phyloP scores from a whole-genome alignment of 2,329 filamentous ascomycete genomes.

The Aspergillus pseudoglaucus region DNA sequence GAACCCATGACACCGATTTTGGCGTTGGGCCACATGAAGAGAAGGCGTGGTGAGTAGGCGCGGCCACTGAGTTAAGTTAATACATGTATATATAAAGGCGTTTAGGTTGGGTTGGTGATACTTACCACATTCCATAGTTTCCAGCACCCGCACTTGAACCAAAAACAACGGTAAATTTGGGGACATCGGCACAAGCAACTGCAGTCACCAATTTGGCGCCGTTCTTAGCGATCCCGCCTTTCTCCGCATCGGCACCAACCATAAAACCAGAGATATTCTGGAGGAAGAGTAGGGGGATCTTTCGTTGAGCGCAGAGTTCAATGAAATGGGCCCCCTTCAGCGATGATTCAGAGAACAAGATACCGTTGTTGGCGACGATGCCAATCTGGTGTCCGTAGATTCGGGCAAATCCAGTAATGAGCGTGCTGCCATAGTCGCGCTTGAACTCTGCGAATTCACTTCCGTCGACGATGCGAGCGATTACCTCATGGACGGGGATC shows the following conservation, averaged over 20 bases:
- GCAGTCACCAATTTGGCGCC: slow-evolving; percentile 95
- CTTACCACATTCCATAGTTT: slow-evolving; percentile 92
- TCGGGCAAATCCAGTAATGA: slow-evolving; percentile 84
- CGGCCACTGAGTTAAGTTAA: slow-evolving; percentile 54
- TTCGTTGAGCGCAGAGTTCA: slow-evolving; percentile 83
- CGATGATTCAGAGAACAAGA: slow-evolving; percentile 81
- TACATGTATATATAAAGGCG: slow-evolving; percentile 2
- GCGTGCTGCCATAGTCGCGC: slow-evolving; percentile 75
- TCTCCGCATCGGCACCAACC: slow-evolving; percentile 88
- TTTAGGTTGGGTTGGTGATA: slow-evolving; percentile 9
- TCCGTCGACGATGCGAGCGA: slow-evolving; percentile 86
- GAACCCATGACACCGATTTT: slow-evolving; percentile 93
- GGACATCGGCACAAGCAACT: slow-evolving; percentile 86
- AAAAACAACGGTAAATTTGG: slow-evolving; percentile 96
- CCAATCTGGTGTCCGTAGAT: slow-evolving; percentile 89
- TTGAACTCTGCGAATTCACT: slow-evolving; percentile 93
- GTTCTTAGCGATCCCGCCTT: slow-evolving; percentile 94
- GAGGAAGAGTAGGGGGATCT: slow-evolving; percentile 83
- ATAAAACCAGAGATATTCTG: slow-evolving; percentile 99
- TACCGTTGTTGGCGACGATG: slow-evolving; percentile 93
- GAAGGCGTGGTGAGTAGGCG: slow-evolving; percentile 81
- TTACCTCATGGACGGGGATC: slow-evolving; percentile 81
- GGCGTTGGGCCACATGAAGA: slow-evolving; percentile 99
- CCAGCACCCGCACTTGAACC: slow-evolving; percentile 88
- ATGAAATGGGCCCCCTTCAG: slow-evolving; percentile 97